Conservation (phyloP, 345 rosid species). For the Sisymbrium irio region DNA sequence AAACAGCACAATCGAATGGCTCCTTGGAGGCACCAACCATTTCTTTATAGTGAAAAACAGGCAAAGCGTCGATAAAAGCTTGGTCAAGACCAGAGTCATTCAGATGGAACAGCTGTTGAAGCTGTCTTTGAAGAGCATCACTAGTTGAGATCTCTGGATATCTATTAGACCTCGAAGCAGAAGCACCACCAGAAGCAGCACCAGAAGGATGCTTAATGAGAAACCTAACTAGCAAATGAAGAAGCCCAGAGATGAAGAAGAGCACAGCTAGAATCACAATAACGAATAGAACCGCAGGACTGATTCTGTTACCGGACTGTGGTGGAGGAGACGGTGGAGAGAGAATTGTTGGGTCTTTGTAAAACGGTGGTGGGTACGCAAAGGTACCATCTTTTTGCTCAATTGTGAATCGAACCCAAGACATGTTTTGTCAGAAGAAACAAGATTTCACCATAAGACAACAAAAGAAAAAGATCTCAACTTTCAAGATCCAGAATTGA, state of each 20-base stretch:
- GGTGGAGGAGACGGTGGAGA: conserved; percentile 47
- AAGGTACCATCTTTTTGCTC: conserved; percentile 52
- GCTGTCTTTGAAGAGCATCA: conserved; percentile 84
- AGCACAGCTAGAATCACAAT: conserved; percentile 75
- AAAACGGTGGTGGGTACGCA: conserved; percentile 55
- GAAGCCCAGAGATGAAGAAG: conserved; percentile 79
- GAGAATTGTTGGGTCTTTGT: conserved; percentile 43
- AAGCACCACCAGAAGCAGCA: conserved; percentile 35
- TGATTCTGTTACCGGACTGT: conserved; percentile 51
- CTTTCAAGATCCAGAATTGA: conserved; percentile 19
- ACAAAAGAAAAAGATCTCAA: conserved; percentile 12
- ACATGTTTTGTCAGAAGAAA: conserved; percentile 15
- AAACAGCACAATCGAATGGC: conserved; percentile 90
- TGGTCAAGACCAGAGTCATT: conserved; percentile 91
- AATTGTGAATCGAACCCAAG: conserved; percentile 53
- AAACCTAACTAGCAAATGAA: conserved; percentile 83
- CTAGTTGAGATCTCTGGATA: conserved; percentile 65
- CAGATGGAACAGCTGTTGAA: conserved; percentile 83
- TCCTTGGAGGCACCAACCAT: conserved; percentile 60
- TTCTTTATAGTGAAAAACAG: conserved; percentile 76
- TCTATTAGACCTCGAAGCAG: conserved; percentile 58
- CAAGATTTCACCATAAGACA: not conserved
- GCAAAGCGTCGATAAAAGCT: conserved; percentile 84
- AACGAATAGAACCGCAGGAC: conserved; percentile 78
- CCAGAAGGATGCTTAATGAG: conserved; percentile 64